Conservation (phyloP, 169 alveolate species). For the Prorocentrum cordatum region DNA sequence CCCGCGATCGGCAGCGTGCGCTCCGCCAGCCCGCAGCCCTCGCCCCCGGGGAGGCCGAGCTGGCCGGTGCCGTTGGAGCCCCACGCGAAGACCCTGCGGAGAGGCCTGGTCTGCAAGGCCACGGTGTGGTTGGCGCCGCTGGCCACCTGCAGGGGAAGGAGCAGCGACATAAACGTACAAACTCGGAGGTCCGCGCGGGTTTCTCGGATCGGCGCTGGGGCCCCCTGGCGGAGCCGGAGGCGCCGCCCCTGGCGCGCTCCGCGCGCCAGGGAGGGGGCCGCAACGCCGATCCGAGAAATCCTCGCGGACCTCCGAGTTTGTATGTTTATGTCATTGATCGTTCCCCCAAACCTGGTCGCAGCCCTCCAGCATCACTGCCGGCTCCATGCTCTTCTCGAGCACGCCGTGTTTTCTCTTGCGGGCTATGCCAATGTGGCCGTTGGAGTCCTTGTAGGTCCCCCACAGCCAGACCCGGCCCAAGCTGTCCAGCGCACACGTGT, state of each 20-base stretch:
- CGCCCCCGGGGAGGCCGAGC: slow-evolving; percentile 12
- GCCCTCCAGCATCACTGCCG: slow-evolving; percentile 30
- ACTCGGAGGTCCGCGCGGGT: no score
- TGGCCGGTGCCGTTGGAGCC: slow-evolving; percentile 47
- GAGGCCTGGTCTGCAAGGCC: neutral
- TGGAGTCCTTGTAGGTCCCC: slow-evolving; percentile 58
- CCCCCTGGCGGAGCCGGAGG: no score
- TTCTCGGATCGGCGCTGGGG: no score
- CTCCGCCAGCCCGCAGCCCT: slow-evolving; percentile 21
- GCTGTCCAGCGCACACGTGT: neutral
- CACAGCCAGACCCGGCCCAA: slow-evolving; percentile 26
- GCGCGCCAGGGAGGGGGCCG: no score
- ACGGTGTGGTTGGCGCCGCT: slow-evolving; percentile 62
- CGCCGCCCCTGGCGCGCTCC: no score
- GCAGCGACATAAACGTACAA: no score
- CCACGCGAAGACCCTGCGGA: slow-evolving; percentile 1
- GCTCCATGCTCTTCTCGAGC: slow-evolving; percentile 26
- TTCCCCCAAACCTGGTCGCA: neutral
- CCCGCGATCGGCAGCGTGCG: neutral
- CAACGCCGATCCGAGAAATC: no score
- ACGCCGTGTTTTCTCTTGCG: slow-evolving; percentile 26
- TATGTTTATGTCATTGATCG: no score
- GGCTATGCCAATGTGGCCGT: slow-evolving; percentile 41
- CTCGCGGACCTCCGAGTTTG: no score
- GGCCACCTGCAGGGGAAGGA: no score